Evolutionary conservation across 1,284 basidiomycete genomes (phyloP).

Genomic region (Lentinula novae-zelandiae): DNA sequence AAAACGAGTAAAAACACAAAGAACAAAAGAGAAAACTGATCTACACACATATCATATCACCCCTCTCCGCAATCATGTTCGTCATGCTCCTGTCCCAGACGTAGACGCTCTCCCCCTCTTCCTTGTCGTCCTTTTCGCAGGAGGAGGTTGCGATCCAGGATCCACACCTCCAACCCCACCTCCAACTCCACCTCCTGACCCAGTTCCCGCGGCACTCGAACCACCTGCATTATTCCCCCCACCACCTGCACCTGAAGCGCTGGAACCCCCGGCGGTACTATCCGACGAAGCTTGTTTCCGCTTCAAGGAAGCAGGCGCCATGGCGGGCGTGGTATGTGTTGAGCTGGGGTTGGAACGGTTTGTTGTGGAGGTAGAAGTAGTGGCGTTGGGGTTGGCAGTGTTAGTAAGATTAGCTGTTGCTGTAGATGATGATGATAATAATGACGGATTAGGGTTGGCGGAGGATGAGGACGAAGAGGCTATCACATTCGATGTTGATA

Average conservation of each 20-base stretch:
- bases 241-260: neutral
- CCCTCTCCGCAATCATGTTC: neutral
- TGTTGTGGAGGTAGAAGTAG: neutral
- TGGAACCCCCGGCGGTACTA: neutral
- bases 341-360: constrained; percentile 26
- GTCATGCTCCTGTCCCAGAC: constrained; percentile 1
- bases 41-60: too few species aligned
- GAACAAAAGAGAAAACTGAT: too few species aligned
- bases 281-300: constrained; percentile 44
- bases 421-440: neutral
- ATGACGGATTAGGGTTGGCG: neutral
- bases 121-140: constrained; percentile 46
- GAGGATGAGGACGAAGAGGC: too few species aligned
- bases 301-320: constrained; percentile 56
- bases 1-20: too few species aligned
- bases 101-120: constrained; percentile 42
- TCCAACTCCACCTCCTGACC: neutral
- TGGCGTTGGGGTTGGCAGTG: neutral
- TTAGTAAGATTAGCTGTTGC: neutral
- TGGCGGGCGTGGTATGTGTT: constrained; percentile 43
- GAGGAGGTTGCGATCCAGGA: constrained; percentile 36
- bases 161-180: neutral
- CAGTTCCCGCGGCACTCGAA: neutral
- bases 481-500: too few species aligned
- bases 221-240: constrained; percentile 23